Conservation (phyloP, 768 basidiomycete genomes). For the Agaricus bisporus region DNA sequence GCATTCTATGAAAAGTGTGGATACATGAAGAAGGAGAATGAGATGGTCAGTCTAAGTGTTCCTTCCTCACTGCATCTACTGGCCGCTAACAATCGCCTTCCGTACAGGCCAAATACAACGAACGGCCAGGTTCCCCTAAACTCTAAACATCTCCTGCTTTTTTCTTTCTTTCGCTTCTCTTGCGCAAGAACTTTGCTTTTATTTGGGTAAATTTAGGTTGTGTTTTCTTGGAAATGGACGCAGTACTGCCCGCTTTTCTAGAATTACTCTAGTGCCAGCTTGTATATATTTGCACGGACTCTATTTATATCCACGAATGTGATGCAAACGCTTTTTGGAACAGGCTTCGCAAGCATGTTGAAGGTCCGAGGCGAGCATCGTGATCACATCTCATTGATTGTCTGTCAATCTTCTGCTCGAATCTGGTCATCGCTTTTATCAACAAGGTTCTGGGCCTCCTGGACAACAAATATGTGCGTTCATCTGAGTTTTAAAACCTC, state of each 20-base stretch:
- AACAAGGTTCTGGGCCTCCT: no score
- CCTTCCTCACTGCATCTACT: no score
- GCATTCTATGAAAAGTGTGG: slow-evolving; percentile 99
- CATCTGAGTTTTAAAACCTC: no score
- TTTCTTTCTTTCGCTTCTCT: neutral
- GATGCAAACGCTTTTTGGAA: neutral
- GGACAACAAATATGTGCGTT: no score
- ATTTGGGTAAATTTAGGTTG: neutral
- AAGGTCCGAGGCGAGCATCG: neutral
- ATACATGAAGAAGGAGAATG: slow-evolving; percentile 81
- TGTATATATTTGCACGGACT: slow-evolving; percentile 7
- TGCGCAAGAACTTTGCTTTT: neutral
- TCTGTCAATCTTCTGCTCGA: no score
- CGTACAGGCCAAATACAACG: slow-evolving; percentile 7
- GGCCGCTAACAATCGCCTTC: neutral
- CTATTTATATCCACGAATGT: slow-evolving; percentile 1
- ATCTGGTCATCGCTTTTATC: no score
- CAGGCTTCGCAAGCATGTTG: neutral
- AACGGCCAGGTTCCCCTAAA: slow-evolving; percentile 2
- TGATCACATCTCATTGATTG: neutral
- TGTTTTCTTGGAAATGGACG: neutral
- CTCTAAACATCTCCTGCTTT: neutral
- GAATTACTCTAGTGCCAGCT: neutral
- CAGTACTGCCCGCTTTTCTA: neutral
- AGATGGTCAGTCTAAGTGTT: slow-evolving; percentile 83